Evolutionary conservation across 306 rosid genomes (phyloP), one percentile per base, ranked within the genome.

Genomic region (Begonia fuchsioides): DNA sequence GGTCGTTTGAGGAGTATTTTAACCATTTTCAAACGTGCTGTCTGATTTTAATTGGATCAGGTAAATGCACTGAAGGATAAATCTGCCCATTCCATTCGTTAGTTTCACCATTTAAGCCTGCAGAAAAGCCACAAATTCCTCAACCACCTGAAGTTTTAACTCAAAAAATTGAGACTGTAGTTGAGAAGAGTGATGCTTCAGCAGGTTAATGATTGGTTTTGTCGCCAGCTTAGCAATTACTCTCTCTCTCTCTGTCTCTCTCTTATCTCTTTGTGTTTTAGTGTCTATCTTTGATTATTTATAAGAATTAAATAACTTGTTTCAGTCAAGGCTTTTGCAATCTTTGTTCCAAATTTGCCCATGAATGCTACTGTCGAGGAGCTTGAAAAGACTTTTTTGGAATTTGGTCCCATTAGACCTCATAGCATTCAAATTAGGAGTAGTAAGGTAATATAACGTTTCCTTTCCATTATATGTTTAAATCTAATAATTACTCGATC

Each of bases 341-440:
- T 81, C 59, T 86, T 86, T 63, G 86, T 86, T 51, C 88, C 93
- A 1, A 86, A 78, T 68, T 67, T 86, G 65, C 93, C 95, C 39
- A 81, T 78, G 88, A 72, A 51, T 67, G 95, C 93, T 7, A 86
- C 95, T 2, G 80, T 63, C 12, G 88, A 78, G 43, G 88, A 78
- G 19, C 75, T 86, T 61, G 88, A 76, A 5, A 73, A 54, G 47
- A 69, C 58, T 52, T 86, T 86, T 66, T 69, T 65, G 80, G 54
- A 69, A 61, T 86, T 75, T 56, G 95, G 95, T n/a, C 40, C 88
- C 55, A 86, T 86, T 43, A 86, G 76, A 67, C 69, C 1, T 7
- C 69, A 76, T 55, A 93, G 95, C n/a, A 72, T 86, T 65, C 88
- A 86, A 86, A 85, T 86, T 50, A 78, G 95, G 67, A 86, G 88